A percentile compares a stretch with the other conserved stretches of the same genome.
Evolutionary conservation across 78 protist genomes (phyloP).

Genomic region (Mastigamoeba balamuthi): DNA sequence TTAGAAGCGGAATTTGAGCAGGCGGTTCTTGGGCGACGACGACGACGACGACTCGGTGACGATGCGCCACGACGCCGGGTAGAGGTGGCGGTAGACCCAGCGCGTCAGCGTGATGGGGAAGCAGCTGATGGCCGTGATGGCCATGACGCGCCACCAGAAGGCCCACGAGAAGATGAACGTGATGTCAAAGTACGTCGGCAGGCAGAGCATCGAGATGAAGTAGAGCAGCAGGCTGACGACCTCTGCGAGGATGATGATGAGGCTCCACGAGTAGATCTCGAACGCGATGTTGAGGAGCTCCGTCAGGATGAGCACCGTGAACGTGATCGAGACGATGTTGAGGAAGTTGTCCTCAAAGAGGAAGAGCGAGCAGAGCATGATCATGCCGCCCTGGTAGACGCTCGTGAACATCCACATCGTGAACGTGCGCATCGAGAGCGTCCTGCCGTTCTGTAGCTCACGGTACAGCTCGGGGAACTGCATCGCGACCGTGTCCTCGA

Average conservation of each 20-base stretch:
- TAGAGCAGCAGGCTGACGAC: conserved; percentile 41
- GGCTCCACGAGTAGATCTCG: conserved; percentile 70
- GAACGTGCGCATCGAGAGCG: conserved; percentile 75
- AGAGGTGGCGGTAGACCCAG: not conserved
- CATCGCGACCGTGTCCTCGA: conserved; percentile 42
- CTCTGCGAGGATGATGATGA: conserved; percentile 39
- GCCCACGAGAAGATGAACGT: conserved; percentile 51
- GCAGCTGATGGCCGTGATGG: conserved; percentile 12
- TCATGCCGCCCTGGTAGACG: conserved; percentile 86
- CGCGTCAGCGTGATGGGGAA: not conserved
- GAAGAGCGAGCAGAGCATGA: conserved; percentile 75
- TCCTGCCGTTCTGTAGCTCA: conserved; percentile 85
- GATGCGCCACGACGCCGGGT: too few species aligned
- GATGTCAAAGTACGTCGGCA: conserved; percentile 43
- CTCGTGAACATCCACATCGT: conserved; percentile 71
- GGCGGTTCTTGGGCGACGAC: too few species aligned
- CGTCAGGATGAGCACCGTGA: conserved; percentile 89
- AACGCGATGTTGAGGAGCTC: conserved; percentile 84
- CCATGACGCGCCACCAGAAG: conserved; percentile 59
- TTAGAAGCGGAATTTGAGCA: too few species aligned
- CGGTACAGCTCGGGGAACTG: conserved; percentile 87
- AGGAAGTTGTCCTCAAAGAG: conserved; percentile 68
- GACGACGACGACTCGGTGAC: too few species aligned
- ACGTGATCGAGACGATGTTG: conserved; percentile 84
- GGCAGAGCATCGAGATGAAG: conserved; percentile 52